Base-by-base conservation (phyloP, 2,329 filamentous ascomycete genomes). In the Cladorrhinum sp. region DNA sequence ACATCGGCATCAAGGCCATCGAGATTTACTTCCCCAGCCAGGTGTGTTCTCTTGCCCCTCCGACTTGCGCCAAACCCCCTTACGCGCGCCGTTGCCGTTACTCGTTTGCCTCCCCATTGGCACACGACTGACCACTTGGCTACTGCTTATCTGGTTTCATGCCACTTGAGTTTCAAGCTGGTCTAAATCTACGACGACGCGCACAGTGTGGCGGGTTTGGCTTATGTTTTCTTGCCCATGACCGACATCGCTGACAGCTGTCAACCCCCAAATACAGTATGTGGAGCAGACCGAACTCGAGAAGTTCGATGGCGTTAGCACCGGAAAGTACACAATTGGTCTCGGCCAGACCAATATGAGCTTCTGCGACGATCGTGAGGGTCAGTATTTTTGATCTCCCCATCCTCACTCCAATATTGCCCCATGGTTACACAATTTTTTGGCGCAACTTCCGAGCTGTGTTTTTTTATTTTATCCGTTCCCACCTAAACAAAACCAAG, bases 1-100 rank as follows among this genome's bases (percentile, higher is more conserved):
- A 93, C 79, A 88, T 95, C 77, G 91, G 91, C 84, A 92, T 95
- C 75, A 93, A 95, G 82, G 91, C 90, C 88, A 91, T 95, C 77
- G 91, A 95, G 76, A 85, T 95, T 74, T 95, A 95, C 78, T 91
- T 92, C 74, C 91, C 91, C 67, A 90, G 83, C 76, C 91, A 93
- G 86, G 91, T 93, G 78, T 66, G 86, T 78, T 52, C 62, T 51
- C 59, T 24, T 54, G 59, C 58, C 53, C n/a, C n/a, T 29, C 5
- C 25, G 25, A 36, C 32, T 10, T 10, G 23, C 29, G 16, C 25
- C 20, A 50, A 57, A 27, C 32, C 53, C 55, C 36, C 23, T 13
- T 2, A 18, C 7, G 50, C 38, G 8, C 36, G 32, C 27, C 24
- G 59, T 55, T 60, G 53, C 32, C 32, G 32, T 36, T 41, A 62